Evolutionary conservation across 2,329 filamentous ascomycete genomes (phyloP).

Genomic region (Clarireedia monteithiana): DNA sequence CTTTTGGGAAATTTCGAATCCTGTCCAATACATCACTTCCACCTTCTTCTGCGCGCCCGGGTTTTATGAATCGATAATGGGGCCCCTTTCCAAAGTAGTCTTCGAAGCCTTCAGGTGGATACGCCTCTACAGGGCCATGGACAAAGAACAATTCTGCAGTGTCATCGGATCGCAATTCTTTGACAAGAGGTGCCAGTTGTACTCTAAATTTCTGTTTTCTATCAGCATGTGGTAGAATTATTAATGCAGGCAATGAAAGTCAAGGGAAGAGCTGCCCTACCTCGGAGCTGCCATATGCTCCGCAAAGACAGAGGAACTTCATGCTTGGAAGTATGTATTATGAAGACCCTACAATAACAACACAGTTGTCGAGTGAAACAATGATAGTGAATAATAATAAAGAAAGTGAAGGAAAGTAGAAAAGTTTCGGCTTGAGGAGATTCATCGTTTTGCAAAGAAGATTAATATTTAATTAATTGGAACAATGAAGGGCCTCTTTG

Average conservation of each 20-base stretch:
- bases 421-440: too few species aligned
- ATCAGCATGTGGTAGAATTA: constrained; percentile 6
- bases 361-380: too few species aligned
- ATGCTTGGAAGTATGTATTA: constrained; percentile 29
- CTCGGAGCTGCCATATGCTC: constrained; percentile 49
- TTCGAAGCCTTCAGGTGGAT: constrained; percentile 46
- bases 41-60: constrained; percentile 29
- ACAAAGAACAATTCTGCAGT: constrained; percentile 44
- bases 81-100: constrained; percentile 49
- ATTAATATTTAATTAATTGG: neutral
- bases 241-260: constrained; percentile 10
- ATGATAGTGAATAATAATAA: too few species aligned
- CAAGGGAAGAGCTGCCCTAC: constrained; percentile 30
- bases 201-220: constrained; percentile 45
- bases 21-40: constrained; percentile 24
- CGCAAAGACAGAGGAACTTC: constrained; percentile 50
- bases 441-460: too few species aligned
- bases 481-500: neutral
- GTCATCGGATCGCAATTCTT: constrained; percentile 38
- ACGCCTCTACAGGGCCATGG: constrained; percentile 41
- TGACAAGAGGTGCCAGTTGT: constrained; percentile 44
- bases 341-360: too few species aligned
- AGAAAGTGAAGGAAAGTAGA: too few species aligned
- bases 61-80: constrained; percentile 48
- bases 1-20: constrained; percentile 25